Base-by-base conservation (phyloP, 2,329 filamentous ascomycete species). In the Shiraia sp. region DNA sequence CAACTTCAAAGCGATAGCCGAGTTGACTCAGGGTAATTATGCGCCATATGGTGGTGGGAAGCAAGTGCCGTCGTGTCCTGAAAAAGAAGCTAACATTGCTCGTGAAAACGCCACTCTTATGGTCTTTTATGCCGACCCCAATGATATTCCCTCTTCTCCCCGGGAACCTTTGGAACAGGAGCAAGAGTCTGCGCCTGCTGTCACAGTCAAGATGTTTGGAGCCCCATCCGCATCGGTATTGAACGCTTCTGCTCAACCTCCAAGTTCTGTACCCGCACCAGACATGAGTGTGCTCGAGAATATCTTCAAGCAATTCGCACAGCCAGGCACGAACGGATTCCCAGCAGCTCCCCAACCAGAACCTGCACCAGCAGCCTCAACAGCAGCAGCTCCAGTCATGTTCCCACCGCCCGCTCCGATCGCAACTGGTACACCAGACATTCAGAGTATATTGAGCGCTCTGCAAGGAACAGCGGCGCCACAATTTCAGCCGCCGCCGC, bases 51-150 rank as follows among this genome's bases (percentile, higher is more conserved):
- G 74, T 41, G 75, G 75, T 28, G 73, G 73, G 10, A 45, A 65
- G 13, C 38, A 59, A 4, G 53, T 71, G 41, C 68, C 71, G 3
- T 61, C 64, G 1, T 74, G 66, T 22, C 61, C 69, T 2, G 75
- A 77, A 45, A 72, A 66, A 36, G 66, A 66, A 16, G 66, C 65
- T 27, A 75, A 75, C 23, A 61, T 75, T 30, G 62, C 65, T 40
- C 73, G 72, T 38, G 75, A 78, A 49, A 69, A 69, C 19, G 66
- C 66, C 33, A 77, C 70, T 15, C 57, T 78, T 19, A 70, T 77
- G 59, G 74, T 75, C 9, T 71, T 72, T 53, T 78, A 78, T 52
- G 59, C 65, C 6, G 62, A 70, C 39, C 55, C 63, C 7, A 67
- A 63, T 19, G 75, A 77, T 40, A 75, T 77, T 36, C 75, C 75